Conservation (phyloP, 2,329 filamentous ascomycete genomes). For the Fusarium sp. region DNA sequence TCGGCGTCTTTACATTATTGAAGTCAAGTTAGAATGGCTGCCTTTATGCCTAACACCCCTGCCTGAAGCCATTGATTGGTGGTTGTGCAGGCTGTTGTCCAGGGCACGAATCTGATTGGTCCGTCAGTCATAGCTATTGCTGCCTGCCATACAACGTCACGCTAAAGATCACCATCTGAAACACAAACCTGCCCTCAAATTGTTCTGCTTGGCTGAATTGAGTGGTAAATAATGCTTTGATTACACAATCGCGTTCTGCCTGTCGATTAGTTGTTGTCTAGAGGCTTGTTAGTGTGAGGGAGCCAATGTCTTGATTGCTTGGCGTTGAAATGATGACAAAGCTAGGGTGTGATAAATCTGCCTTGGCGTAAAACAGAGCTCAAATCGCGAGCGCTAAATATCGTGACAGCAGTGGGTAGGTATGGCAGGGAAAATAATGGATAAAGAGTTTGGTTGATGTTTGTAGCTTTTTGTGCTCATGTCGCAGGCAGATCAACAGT, state of each 20-base stretch:
- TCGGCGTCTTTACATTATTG: not conserved
- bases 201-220: not conserved
- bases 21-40: not conserved
- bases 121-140: not conserved
- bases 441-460: too few relatives aligned
- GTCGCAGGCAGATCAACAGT: too few relatives aligned
- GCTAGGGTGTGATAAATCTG: conserved; percentile 4
- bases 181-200: not conserved
- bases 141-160: conserved; percentile 17
- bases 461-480: too few relatives aligned
- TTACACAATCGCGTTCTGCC: conserved; percentile 10
- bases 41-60: conserved; percentile 21
- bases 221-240: not conserved
- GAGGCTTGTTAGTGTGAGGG: conserved; percentile 31
- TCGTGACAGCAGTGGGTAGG: too few relatives aligned
- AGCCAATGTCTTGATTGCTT: conserved; percentile 22
- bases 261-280: not conserved
- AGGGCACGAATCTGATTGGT: conserved; percentile 6
- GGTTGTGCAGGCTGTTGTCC: not conserved
- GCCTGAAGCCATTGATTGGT: conserved; percentile 11
- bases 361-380: conserved; percentile 6
- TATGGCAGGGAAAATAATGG: too few relatives aligned
- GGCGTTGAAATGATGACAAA: conserved; percentile 10
- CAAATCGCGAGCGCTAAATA: not conserved
- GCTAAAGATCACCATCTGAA: not conserved